These are phyloP conservation scores for Rhynchospora pubera DNA, from an alignment of 176 grass and related monocot genomes.

Conservation along the genomic window DNA sequence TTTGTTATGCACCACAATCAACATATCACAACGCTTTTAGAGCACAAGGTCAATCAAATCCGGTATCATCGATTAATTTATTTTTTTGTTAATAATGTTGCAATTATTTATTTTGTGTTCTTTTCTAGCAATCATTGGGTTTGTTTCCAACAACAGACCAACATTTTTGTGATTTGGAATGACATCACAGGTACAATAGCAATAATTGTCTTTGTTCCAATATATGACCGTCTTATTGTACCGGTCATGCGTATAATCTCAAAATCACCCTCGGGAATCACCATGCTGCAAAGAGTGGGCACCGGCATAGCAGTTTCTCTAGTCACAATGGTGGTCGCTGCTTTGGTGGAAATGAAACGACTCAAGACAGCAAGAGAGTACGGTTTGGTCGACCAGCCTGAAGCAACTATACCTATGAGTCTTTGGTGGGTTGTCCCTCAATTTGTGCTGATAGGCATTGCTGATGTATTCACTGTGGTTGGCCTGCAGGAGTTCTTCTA, in stretches of 20 bases:
- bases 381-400: slow-evolving; percentile 32
- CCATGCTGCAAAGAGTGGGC: slow-evolving; percentile 48
- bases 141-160: not conserved
- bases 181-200: not conserved
- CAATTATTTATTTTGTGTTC: not conserved
- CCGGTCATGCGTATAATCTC: slow-evolving; percentile 22
- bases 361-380: slow-evolving; percentile 29
- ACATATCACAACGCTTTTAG: too few relatives aligned
- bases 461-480: slow-evolving; percentile 36
- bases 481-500: slow-evolving; percentile 63
- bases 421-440: slow-evolving; percentile 37
- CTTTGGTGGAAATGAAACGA: slow-evolving; percentile 35
- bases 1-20: not conserved
- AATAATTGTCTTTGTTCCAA: slow-evolving; percentile 31
- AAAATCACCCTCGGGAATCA: slow-evolving; percentile 29
- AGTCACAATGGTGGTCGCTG: not conserved
- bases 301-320: slow-evolving; percentile 18
- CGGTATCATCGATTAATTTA: not conserved
- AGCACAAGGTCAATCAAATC: too few relatives aligned
- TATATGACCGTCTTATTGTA: slow-evolving; percentile 36
- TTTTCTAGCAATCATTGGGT: not conserved
- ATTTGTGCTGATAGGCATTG: slow-evolving; percentile 27
- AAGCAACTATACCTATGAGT: slow-evolving; percentile 23
- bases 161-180: not conserved
- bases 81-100: not conserved